Conservation (phyloP, 208 protist genomes). For the Trichomonas gallinae region DNA sequence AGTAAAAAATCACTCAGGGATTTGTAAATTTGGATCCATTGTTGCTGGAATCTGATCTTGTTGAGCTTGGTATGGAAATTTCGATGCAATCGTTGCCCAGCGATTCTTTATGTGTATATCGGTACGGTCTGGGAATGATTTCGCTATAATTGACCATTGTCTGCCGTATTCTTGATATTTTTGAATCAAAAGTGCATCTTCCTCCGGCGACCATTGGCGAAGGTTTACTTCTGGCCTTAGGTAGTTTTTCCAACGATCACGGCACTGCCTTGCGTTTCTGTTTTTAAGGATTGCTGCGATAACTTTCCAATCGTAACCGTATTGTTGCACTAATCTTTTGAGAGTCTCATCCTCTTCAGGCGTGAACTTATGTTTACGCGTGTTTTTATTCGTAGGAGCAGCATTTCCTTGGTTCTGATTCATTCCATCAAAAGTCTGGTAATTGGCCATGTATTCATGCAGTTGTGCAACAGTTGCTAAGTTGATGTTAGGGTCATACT, state of each 20-base stretch:
- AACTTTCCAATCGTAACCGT: not conserved
- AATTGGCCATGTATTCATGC: not conserved
- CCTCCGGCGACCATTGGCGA: not conserved
- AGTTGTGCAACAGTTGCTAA: not conserved
- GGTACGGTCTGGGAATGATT: not conserved
- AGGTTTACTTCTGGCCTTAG: not conserved
- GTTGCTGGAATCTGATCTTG: not conserved
- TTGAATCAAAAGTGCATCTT: not conserved
- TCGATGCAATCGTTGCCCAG: not conserved
- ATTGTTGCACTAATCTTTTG: not conserved
- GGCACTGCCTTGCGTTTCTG: not conserved
- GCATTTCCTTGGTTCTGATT: not conserved
- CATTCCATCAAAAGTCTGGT: not conserved
- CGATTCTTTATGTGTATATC: not conserved
- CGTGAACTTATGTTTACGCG: not conserved
- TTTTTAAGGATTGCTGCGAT: not conserved
- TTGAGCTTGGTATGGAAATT: not conserved
- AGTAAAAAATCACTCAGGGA: not conserved
- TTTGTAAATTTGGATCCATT: not conserved
- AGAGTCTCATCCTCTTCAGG: not conserved
- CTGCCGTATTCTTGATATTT: not conserved
- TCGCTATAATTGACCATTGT: not conserved
- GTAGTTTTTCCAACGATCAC: not conserved
- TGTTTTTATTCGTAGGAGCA: not conserved
- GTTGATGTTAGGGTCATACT: not conserved